Evolutionary conservation across 768 basidiomycete genomes (phyloP).

Genomic region (Boletus fagicola): DNA sequence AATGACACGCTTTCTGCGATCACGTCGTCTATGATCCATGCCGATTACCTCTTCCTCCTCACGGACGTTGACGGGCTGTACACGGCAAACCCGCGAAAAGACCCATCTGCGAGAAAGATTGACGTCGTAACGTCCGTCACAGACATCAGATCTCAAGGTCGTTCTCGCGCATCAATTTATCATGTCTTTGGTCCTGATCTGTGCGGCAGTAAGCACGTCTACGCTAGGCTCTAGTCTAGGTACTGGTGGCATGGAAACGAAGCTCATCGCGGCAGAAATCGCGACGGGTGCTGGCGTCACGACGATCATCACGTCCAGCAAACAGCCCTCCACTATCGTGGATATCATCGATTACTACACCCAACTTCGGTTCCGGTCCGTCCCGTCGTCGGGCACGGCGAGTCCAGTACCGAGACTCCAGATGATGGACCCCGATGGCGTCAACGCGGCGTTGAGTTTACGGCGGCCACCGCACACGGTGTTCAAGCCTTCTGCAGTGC

Average conservation of each 20-base stretch:
- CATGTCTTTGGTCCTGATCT: not conserved
- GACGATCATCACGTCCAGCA: slow-evolving; percentile 87
- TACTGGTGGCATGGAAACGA: slow-evolving; percentile 99
- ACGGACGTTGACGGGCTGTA: slow-evolving; percentile 97
- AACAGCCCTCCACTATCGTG: slow-evolving; percentile 69
- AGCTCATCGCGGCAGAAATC: slow-evolving; percentile 96
- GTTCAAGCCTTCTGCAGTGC: slow-evolving; percentile 71
- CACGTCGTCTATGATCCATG: slow-evolving; percentile 95
- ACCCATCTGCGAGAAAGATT: slow-evolving; percentile 77
- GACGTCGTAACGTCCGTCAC: slow-evolving; percentile 81
- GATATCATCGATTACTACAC: slow-evolving; percentile 78
- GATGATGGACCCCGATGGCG: slow-evolving; percentile 24
- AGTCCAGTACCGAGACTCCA: slow-evolving; percentile 29
- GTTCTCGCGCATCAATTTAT: slow-evolving; percentile 6
- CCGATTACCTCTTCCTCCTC: slow-evolving; percentile 93
- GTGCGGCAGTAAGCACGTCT: slow-evolving; percentile 73
- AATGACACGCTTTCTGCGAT: slow-evolving; percentile 98
- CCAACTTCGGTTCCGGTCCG: slow-evolving; percentile 38
- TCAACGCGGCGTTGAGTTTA: slow-evolving; percentile 23
- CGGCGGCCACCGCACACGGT: slow-evolving; percentile 80
- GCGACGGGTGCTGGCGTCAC: slow-evolving; percentile 93
- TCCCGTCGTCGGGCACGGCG: slow-evolving; percentile 33
- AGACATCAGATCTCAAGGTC: slow-evolving; percentile 78
- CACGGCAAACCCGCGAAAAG: slow-evolving; percentile 91
- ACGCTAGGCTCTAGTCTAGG: slow-evolving; percentile 92